Evolutionary conservation across 768 basidiomycete genomes (phyloP).

Genomic region (Rhodocollybia butyracea): DNA sequence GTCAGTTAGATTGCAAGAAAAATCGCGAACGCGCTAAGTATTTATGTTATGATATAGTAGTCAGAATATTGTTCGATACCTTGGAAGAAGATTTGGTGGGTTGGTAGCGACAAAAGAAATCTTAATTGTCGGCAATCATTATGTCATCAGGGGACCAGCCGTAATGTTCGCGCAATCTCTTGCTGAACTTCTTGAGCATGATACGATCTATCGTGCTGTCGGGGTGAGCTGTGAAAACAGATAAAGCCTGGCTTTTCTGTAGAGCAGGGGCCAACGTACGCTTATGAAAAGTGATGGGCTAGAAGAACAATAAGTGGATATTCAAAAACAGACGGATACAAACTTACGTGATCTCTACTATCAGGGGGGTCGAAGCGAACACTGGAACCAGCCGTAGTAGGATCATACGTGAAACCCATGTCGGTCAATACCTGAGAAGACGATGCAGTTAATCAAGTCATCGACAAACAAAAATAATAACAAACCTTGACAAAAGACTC

Average conservation of each 20-base stretch:
- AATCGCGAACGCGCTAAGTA: too few species aligned
- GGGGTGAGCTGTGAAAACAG: conserved; percentile 57
- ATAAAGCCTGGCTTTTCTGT: conserved; percentile 6
- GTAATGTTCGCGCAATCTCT: conserved; percentile 58
- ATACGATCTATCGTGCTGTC: conserved; percentile 57
- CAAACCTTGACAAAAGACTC: conserved; percentile 71
- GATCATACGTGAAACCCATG: conserved; percentile 74
- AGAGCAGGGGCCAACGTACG: conserved; percentile 42
- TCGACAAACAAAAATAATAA: neutral
- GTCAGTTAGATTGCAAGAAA: too few species aligned
- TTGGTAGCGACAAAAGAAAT: too few species aligned
- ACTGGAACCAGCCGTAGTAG: conserved; percentile 77
- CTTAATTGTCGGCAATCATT: conserved; percentile 11
- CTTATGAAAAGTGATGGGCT: conserved; percentile 78
- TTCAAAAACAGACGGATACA: neutral
- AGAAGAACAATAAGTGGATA: neutral
- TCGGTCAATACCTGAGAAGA: conserved; percentile 62
- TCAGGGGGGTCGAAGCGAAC: conserved; percentile 80
- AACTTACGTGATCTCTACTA: conserved; percentile 39
- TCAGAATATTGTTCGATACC: too few species aligned
- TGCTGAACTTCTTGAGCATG: conserved; percentile 50
- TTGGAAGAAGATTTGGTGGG: too few species aligned
- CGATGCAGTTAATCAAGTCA: neutral
- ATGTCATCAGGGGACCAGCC: conserved; percentile 60
- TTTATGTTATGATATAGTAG: too few species aligned